Evolutionary conservation across 2,329 filamentous ascomycete species (phyloP).

Genomic region (Arthrobotrys megalospora): DNA sequence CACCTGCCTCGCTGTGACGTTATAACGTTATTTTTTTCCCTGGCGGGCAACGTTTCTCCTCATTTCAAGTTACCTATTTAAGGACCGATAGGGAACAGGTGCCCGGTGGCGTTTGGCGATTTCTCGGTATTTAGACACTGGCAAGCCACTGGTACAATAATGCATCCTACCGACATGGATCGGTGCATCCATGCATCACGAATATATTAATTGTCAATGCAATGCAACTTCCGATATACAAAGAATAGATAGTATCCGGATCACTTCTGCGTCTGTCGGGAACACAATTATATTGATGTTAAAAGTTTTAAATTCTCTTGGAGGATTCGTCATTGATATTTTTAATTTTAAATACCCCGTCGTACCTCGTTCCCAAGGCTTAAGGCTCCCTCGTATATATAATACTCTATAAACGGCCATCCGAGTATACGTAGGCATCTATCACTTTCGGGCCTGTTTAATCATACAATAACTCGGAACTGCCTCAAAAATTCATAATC

Average conservation of each 20-base stretch:
- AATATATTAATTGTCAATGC: slow-evolving; percentile 12
- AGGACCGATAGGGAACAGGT: no score
- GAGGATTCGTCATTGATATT: not conserved
- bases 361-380: no score
- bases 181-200: not conserved
- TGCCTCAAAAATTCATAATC: slow-evolving; percentile 87
- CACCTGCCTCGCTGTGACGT: slow-evolving; percentile 18
- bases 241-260: not conserved
- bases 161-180: not conserved
- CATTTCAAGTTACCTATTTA: no score
- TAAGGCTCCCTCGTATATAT: not conserved
- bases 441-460: slow-evolving; percentile 23
- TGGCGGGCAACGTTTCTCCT: not conserved
- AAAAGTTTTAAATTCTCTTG: not conserved
- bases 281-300: no score
- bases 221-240: not conserved
- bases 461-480: slow-evolving; percentile 77
- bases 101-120: no score
- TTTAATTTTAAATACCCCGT: no score
- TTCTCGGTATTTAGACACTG: no score
- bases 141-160: no score
- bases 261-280: not conserved
- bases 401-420: not conserved
- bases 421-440: not conserved
- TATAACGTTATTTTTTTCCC: slow-evolving; percentile 25